phyloP scores from a whole-genome alignment of 768 basidiomycete genomes.

The Candolleomyces aberdarensis region DNA sequence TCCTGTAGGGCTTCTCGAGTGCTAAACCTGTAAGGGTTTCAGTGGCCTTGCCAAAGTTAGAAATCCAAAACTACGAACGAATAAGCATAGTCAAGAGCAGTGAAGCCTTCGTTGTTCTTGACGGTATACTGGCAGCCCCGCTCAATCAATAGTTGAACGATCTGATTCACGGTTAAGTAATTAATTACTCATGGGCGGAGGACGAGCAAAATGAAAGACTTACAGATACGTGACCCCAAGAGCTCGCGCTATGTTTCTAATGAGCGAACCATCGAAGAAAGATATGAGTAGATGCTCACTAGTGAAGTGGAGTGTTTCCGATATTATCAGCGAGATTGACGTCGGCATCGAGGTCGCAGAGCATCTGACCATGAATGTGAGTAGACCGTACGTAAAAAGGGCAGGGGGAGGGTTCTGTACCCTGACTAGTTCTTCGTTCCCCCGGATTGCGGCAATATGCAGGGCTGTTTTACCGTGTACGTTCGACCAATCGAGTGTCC shows the following conservation, averaged over 20 bases:
- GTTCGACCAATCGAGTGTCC: constrained; percentile 92
- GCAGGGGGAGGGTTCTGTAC: constrained; percentile 40
- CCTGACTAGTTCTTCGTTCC: constrained; percentile 85
- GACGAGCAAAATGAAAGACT: constrained; percentile 23
- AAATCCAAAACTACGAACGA: constrained; percentile 47
- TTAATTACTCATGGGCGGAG: background rate
- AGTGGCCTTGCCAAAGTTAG: background rate
- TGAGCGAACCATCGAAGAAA: constrained; percentile 10
- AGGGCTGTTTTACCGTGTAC: constrained; percentile 85
- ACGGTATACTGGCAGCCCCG: constrained; percentile 81
- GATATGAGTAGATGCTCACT: constrained; percentile 41
- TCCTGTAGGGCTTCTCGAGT: constrained; percentile 79
- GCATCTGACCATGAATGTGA: constrained; percentile 53
- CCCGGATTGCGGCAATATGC: constrained; percentile 83
- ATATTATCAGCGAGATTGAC: constrained; percentile 85
- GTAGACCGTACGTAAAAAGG: background rate
- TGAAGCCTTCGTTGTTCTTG: constrained; percentile 89
- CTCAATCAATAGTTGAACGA: constrained; percentile 85
- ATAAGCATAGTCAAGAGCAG: constrained; percentile 90
- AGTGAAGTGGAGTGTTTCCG: constrained; percentile 91
- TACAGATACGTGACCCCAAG: constrained; percentile 83
- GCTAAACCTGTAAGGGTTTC: constrained; percentile 46
- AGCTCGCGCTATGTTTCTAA: constrained; percentile 60
- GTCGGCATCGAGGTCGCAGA: constrained; percentile 89
- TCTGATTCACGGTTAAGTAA: constrained; percentile 31